A percentile compares a stretch with the other conserved stretches of the same genome.
phyloP scores from a whole-genome alignment of 176 grass and related monocot species.

The Pontederia paniculata region DNA sequence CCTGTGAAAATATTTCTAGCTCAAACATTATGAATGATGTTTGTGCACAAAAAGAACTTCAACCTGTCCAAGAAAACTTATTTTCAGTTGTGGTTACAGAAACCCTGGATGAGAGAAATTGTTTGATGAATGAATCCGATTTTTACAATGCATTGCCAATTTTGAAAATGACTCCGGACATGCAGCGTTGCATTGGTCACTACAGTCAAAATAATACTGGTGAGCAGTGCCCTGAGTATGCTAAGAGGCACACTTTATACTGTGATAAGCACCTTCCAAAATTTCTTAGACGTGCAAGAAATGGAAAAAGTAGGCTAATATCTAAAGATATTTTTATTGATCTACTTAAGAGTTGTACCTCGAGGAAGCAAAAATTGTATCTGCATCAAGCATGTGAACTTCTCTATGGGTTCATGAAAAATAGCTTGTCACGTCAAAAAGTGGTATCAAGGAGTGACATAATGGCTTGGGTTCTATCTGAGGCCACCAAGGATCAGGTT shows the following conservation, averaged over 20 bases:
- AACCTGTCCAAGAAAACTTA: slow-evolving; percentile 26
- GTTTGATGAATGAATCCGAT: slow-evolving; percentile 31
- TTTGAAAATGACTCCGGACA: slow-evolving; percentile 26
- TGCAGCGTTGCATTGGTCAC: slow-evolving; percentile 50
- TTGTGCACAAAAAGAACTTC: slow-evolving; percentile 13
- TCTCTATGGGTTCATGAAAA: slow-evolving; percentile 84
- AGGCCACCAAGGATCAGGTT: slow-evolving; percentile 48
- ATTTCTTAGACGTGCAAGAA: slow-evolving; percentile 95
- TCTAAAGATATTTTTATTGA: slow-evolving; percentile 89
- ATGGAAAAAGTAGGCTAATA: slow-evolving; percentile 84
- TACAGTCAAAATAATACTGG: slow-evolving; percentile 23
- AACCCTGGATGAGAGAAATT: slow-evolving; percentile 42
- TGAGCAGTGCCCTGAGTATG: slow-evolving; percentile 68
- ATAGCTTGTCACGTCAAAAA: slow-evolving; percentile 38
- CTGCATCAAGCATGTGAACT: slow-evolving; percentile 84
- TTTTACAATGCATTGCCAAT: slow-evolving; percentile 26
- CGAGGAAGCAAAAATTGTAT: slow-evolving; percentile 75
- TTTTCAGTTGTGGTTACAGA: slow-evolving; percentile 15
- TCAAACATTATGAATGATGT: slow-evolving; percentile 19
- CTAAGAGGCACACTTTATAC: slow-evolving; percentile 72
- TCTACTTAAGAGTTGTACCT: slow-evolving; percentile 57
- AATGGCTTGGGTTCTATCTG: slow-evolving; percentile 44
- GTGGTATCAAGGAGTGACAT: slow-evolving; percentile 39
- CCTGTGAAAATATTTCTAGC: slow-evolving; percentile 21
- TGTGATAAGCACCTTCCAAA: slow-evolving; percentile 91